phyloP scores from a whole-genome alignment of 78 protist species.

The Speleostelium caveatum region DNA sequence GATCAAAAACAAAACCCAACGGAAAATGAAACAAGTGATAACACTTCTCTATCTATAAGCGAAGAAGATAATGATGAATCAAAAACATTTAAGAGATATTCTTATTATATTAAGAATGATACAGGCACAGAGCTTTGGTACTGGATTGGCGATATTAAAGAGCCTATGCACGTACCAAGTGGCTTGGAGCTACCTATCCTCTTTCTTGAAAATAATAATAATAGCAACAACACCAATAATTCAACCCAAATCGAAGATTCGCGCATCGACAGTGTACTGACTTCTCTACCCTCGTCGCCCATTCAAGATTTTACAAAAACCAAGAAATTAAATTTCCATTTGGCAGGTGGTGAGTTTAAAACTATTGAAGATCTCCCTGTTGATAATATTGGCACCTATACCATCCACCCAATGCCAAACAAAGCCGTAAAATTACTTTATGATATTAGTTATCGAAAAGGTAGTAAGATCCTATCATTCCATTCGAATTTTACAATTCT shows the following conservation, averaged over 20 bases:
- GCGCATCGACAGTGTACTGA: not conserved
- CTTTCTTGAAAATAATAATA: not conserved
- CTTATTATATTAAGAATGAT: conserved; percentile 52
- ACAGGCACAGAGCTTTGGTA: conserved; percentile 75
- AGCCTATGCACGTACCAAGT: conserved; percentile 4
- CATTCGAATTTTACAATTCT: conserved; percentile 53
- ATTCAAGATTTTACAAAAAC: too few species aligned
- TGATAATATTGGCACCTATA: conserved; percentile 67
- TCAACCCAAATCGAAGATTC: not conserved
- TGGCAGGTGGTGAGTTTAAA: conserved; percentile 63
- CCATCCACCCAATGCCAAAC: conserved; percentile 59
- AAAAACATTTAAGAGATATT: conserved; percentile 3
- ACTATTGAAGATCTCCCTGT: conserved; percentile 41
- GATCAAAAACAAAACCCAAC: not conserved
- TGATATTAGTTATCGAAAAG: conserved; percentile 61
- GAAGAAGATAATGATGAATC: not conserved
- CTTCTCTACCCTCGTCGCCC: not conserved
- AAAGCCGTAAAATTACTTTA: conserved; percentile 27
- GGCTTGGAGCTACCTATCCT: conserved; percentile 27
- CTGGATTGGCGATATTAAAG: conserved; percentile 47
- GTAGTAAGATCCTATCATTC: conserved; percentile 56
- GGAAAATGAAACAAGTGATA: not conserved
- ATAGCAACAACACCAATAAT: not conserved
- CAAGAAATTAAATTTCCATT: conserved; percentile 23
- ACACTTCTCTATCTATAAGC: too few species aligned